Evolutionary conservation across 2,329 filamentous ascomycete species (phyloP).

Genomic region (Curvularia eragrostidis): DNA sequence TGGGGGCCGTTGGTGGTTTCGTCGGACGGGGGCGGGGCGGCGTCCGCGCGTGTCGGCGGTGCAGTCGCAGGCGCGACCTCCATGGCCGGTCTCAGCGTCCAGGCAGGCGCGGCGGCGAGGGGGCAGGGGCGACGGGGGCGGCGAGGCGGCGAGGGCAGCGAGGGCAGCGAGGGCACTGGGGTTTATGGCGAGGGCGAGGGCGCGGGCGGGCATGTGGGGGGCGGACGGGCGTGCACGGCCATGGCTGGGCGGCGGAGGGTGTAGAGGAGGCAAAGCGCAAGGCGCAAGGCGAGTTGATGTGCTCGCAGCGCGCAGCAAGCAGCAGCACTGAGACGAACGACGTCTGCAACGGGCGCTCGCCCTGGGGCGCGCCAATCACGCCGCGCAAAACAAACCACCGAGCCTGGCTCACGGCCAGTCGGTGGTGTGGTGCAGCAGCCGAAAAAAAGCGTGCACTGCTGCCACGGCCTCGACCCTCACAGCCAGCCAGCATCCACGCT

Average conservation of each 20-base stretch:
- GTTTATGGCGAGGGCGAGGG: conserved; percentile 2
- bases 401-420: too few relatives aligned
- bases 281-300: conserved; percentile 23
- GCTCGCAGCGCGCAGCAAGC: not conserved
- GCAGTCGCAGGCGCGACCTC: conserved; percentile 33
- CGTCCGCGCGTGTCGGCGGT: conserved; percentile 28
- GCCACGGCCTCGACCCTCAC: not conserved
- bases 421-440: too few relatives aligned
- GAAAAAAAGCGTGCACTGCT: not conserved
- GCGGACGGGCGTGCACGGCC: conserved; percentile 26
- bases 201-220: not conserved
- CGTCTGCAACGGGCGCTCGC: not conserved
- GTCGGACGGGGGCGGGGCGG: conserved; percentile 28
- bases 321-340: not conserved
- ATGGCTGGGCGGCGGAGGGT: conserved; percentile 27
- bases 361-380: not conserved
- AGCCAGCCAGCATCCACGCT: not conserved
- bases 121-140: conserved; percentile 9
- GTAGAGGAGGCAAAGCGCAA: too few relatives aligned
- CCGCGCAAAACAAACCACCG: not conserved
- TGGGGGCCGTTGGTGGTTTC: conserved; percentile 36
- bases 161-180: conserved; percentile 6
- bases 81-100: conserved; percentile 22
- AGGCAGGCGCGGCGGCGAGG: conserved; percentile 15
- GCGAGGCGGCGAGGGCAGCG: conserved; percentile 1